Evolutionary conservation across 208 protist species (phyloP).

Genomic region (Entamoeba moshkovskii): DNA sequence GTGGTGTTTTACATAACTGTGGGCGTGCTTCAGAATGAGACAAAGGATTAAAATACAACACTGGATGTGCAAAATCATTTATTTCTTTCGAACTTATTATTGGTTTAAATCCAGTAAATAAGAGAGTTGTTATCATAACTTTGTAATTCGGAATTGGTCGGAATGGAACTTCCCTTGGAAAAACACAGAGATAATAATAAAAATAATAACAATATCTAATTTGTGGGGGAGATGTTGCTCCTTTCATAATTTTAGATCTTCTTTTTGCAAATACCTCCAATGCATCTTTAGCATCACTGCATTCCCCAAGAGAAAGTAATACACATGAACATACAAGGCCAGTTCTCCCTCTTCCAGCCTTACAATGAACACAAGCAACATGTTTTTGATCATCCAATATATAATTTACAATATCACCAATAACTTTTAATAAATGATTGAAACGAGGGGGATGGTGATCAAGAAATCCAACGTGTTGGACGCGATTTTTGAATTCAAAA

Average conservation of each 20-base stretch:
- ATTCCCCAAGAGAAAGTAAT: not conserved
- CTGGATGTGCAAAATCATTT: not conserved
- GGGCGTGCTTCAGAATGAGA: not conserved
- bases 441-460: conserved; percentile 20
- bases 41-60: not conserved
- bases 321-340: conserved; percentile 7
- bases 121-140: not conserved
- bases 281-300: not conserved
- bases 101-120: not conserved
- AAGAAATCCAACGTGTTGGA: conserved; percentile 13
- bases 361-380: conserved; percentile 12
- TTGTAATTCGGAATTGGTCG: not conserved
- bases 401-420: not conserved
- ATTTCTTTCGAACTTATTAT: not conserved
- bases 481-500: not conserved
- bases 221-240: not conserved
- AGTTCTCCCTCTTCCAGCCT: conserved; percentile 26
- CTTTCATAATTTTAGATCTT: not conserved
- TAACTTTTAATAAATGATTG: not conserved
- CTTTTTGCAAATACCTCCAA: not conserved
- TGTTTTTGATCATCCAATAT: not conserved
- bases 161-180: not conserved
- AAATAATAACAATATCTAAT: conserved; percentile 1
- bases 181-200: not conserved
- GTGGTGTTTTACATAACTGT: not conserved